Base-by-base conservation (phyloP, 306 rosid species). In the Pterocarpus macrocarpus region DNA sequence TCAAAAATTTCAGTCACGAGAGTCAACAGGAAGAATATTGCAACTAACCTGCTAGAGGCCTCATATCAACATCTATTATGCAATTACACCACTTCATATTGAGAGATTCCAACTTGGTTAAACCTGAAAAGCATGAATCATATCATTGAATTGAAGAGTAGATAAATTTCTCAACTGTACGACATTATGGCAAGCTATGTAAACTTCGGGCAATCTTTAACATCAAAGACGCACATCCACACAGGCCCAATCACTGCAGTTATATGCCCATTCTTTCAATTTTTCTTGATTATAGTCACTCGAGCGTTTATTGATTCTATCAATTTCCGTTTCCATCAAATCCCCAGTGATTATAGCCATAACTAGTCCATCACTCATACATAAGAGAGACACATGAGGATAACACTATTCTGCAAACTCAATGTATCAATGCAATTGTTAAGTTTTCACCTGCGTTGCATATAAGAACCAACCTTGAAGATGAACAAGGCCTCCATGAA, bases 31-130 rank as follows among this genome's bases (percentile, higher is more conserved):
- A 77, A 38, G 52, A 69, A 80, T 41, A 68, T 17, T 73, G 82
- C 67, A 58, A 80, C 79, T 69, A 84, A 95, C 99, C 94, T 68
- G 97, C 84, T 33, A 95, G 90, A 69, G 90, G 90, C 87, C 82
- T 88, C 89, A 95, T 89, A 80, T 95, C 99, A 17, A 83, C 84
- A 88, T 95, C 90, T 44, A 91, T 88, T 74, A 95, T 88, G 90
- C 93, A 91, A 77, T 90, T 93, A 81, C 99, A 93, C 94, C 99
- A 95, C 89, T 91, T 95, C 64, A 95, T 75, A 93, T 95, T 95
- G 68, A 95, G 93, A 88, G 96, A 95, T 81, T 93, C 97, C 86
- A 95, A 85, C 77, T 89, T 93, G 55, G 80, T 82, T 79, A 95
- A 89, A 85, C 93, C 98, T 95, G 91, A 71, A 69, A 75, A 69